Percentiles rank a stretch among this genome's conserved stretches.
Conservation (phyloP, 2,329 filamentous ascomycete species). For the Curvularia lunata region DNA sequence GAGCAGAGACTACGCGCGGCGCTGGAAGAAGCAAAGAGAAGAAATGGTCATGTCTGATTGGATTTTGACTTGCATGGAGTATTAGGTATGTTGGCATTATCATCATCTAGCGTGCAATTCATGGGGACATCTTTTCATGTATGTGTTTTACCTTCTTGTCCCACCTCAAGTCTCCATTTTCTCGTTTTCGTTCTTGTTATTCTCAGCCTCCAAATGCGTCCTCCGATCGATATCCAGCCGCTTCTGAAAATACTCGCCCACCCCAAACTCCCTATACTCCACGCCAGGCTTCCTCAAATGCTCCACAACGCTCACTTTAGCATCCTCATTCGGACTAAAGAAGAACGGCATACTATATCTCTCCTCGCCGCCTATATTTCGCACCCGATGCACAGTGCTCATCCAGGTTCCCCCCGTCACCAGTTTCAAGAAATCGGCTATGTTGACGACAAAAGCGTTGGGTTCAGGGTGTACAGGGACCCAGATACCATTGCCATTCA, state of each 20-base stretch:
- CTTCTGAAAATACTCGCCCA: constrained; percentile 44
- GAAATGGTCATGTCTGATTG: constrained; percentile 52
- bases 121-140: background rate
- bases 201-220: constrained; percentile 36
- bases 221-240: constrained; percentile 41
- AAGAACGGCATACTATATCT: constrained; percentile 54
- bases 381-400: constrained; percentile 51
- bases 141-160: background rate
- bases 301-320: constrained; percentile 39
- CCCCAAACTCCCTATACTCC: constrained; percentile 38
- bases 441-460: constrained; percentile 51
- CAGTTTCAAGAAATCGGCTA: constrained; percentile 51
- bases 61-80: background rate
- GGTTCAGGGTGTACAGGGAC: constrained; percentile 47
- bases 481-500: constrained; percentile 53
- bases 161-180: background rate
- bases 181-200: constrained; percentile 5
- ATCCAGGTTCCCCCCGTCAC: constrained; percentile 52
- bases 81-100: background rate
- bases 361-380: constrained; percentile 49
- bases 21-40: constrained; percentile 61
- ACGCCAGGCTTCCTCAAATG: constrained; percentile 35
- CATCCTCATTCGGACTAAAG: constrained; percentile 47
- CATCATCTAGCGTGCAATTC: background rate
- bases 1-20: constrained; percentile 57